phyloP scores from a whole-genome alignment of 805 yeast genomes.

The Isabelozyma rhagii region DNA sequence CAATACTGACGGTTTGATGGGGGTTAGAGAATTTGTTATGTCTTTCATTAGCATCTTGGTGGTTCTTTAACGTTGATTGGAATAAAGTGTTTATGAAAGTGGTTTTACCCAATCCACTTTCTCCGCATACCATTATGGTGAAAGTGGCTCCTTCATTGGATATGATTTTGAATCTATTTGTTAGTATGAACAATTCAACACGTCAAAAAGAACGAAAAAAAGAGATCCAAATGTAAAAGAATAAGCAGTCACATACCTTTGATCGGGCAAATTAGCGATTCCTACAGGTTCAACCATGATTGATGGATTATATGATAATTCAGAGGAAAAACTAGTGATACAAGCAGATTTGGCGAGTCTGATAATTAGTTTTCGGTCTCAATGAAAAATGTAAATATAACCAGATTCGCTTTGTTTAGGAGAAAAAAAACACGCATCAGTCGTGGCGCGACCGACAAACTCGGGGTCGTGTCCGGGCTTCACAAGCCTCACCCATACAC shows the following conservation, averaged over 20 bases:
- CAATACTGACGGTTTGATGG: conserved; percentile 73
- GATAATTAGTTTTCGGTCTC: background rate
- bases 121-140: conserved; percentile 87
- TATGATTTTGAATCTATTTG: conserved; percentile 62
- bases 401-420: background rate
- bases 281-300: conserved; percentile 60
- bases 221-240: background rate
- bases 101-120: conserved; percentile 89
- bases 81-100: conserved; percentile 85
- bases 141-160: conserved; percentile 73
- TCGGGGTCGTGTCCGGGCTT: background rate
- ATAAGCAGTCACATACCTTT: conserved; percentile 45
- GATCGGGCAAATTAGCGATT: conserved; percentile 70
- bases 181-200: background rate
- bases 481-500: too few species aligned
- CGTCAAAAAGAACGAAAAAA: background rate
- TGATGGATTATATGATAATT: background rate
- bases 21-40: conserved; percentile 52
- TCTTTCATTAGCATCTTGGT: conserved; percentile 53
- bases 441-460: background rate
- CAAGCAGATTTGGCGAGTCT: too few species aligned
- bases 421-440: background rate
- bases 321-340: background rate
- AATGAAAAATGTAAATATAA: background rate
- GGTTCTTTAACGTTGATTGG: conserved; percentile 66